Base-by-base conservation (phyloP, 805 yeast species). In the Teunomyces stri region DNA sequence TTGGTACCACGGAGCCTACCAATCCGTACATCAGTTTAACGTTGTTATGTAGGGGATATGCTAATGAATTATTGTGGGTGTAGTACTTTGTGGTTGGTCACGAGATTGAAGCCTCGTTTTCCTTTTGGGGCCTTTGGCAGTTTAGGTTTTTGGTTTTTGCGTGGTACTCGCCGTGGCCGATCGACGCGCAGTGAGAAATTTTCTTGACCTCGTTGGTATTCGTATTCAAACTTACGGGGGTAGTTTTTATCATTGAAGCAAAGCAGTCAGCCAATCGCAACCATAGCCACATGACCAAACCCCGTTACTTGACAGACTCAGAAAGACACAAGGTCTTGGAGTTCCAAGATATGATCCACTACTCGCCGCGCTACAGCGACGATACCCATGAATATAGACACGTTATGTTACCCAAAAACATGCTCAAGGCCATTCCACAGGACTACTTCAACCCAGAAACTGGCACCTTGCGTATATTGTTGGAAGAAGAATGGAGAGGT, bases 401-500 rank as follows among this genome's bases (percentile, higher is more conserved):
- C 64, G 99, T 94, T 42, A 91, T 94, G 81, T 78, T 94, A 45
- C 99, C 99, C 53, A 90, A 95, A 63, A 89, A 87, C 51, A 89
- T 94, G 96, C 78, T 94, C 46, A 92, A 91, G 65, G 89, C 83
- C 28, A 89, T 95, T 48, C 99, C 99, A 7, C 81, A 85, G 36
- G 99, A 95, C 62, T 95, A 91, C 62, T 94, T 94, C 75, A 85
- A 87, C 60, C 83, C 90, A 1, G 96, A 91, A 49, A 89, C 96
- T 2, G 98, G 98, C 4, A 94, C 99, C 0, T 75, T 94, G 57
- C 82, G 96, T 55, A 89, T 94, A 38, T 72, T 94, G 34, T 69
- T 87, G 42, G 99, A 94, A 66, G 98, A 94, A 56, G 99, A 94
- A 68, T 94, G 99, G 99, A 79, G 99, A 66, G 98, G 97, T 1